Percentiles rank a stretch among this genome's conserved stretches.
Conservation (phyloP, 441 rosid genomes). For the Arabidopsis lyrata region DNA sequence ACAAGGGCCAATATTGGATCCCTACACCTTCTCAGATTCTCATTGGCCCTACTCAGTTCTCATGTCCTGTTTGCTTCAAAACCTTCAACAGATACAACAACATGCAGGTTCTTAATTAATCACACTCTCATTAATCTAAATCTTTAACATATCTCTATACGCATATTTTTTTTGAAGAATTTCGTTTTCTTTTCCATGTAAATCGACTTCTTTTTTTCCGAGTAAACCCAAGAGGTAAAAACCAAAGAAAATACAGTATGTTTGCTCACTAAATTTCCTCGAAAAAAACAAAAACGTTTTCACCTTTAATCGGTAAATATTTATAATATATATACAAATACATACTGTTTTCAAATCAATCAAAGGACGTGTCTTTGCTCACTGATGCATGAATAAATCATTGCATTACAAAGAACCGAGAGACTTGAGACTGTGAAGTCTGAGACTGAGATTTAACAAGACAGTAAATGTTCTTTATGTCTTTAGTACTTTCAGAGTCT, state of each 20-base stretch:
- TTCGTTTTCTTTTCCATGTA: constrained; percentile 17
- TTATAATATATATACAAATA: constrained; percentile 3
- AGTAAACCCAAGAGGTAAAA: constrained; percentile 35
- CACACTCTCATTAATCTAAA: constrained; percentile 29
- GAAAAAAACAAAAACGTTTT: constrained; percentile 27
- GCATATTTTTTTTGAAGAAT: not conserved
- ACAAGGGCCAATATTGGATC: constrained; percentile 98
- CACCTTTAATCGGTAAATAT: constrained; percentile 31
- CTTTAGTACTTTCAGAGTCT: constrained; percentile 65
- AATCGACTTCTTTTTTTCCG: constrained; percentile 25
- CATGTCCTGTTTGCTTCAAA: constrained; percentile 98
- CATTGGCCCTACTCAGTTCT: constrained; percentile 96
- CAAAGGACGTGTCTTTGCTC: constrained; percentile 41
- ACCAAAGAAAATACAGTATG: constrained; percentile 26
- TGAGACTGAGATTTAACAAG: constrained; percentile 71
- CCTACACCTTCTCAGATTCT: constrained; percentile 98
- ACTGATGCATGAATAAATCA: constrained; percentile 43
- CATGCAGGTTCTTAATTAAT: constrained; percentile 79
- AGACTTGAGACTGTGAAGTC: constrained; percentile 55
- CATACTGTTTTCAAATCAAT: constrained; percentile 38
- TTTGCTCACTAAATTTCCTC: constrained; percentile 38
- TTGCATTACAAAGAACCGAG: constrained; percentile 61
- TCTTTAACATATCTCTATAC: not conserved
- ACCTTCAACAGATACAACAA: constrained; percentile 97
- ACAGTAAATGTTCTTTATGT: constrained; percentile 70